Conservation (phyloP, 2,329 filamentous ascomycete species). For the Phoma sp. region DNA sequence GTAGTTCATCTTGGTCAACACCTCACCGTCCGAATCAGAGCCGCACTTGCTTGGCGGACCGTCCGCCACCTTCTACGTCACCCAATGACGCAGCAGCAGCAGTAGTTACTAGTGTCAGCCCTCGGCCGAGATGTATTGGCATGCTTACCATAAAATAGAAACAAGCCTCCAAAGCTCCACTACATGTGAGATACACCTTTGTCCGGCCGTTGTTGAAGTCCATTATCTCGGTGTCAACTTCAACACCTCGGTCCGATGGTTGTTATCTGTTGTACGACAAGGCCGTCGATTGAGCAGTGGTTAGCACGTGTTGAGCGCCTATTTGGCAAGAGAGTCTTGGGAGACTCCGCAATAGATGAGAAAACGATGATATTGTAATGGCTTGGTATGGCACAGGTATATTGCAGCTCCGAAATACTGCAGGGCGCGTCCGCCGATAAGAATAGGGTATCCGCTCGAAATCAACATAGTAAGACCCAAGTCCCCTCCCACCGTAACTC, state of each 20-base stretch:
- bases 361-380: no score
- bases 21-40: neutral
- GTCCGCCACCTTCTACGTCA: constrained; percentile 6
- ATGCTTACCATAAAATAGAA: no score
- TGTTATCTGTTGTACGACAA: no score
- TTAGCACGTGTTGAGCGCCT: no score
- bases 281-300: no score
- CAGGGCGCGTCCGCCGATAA: neutral
- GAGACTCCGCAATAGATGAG: no score
- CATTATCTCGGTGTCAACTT: no score
- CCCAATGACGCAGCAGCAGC: neutral
- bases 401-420: neutral
- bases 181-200: no score
- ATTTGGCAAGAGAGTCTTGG: no score
- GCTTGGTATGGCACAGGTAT: neutral
- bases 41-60: constrained; percentile 11
- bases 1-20: neutral
- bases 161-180: no score
- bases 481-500: constrained; percentile 1
- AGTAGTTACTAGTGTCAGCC: neutral
- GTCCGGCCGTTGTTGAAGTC: no score
- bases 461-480: neutral
- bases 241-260: no score
- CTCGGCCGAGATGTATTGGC: constrained; percentile 4
- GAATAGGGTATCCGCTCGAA: constrained; percentile 16